phyloP scores from a whole-genome alignment of 176 grass and related monocot species.

The Aegilops speltoides region DNA sequence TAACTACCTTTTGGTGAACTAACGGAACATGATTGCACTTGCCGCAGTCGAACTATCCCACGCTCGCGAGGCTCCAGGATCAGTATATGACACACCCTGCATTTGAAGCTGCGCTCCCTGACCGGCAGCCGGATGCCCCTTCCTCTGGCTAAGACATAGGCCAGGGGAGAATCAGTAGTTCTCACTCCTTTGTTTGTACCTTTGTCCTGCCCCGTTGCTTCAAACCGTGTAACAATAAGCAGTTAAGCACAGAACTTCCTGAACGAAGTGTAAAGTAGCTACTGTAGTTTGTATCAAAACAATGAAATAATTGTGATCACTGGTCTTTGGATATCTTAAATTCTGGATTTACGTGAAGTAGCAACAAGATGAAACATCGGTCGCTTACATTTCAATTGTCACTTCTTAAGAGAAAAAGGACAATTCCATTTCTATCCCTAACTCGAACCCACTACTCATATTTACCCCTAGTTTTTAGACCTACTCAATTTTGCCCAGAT shows the following conservation, averaged over 20 bases:
- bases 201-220: neutral
- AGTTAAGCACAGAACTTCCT: neutral
- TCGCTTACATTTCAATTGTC: no score
- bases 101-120: slow-evolving; percentile 76
- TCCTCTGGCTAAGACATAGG: slow-evolving; percentile 32
- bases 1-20: neutral
- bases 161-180: neutral
- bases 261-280: neutral
- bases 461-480: no score
- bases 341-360: no score
- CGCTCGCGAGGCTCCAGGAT: slow-evolving; percentile 48
- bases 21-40: neutral
- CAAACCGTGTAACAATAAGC: neutral
- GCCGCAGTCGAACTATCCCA: slow-evolving; percentile 60
- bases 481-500: no score
- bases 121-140: slow-evolving; percentile 71
- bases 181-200: neutral
- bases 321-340: neutral
- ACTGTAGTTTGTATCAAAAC: neutral
- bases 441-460: no score
- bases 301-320: neutral
- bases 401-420: no score
- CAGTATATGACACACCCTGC: slow-evolving; percentile 64
- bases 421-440: no score
- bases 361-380: no score